Evolutionary conservation across 2,329 filamentous ascomycete species (phyloP), one percentile per base, ranked within the genome.

Genomic region (Trichoderma polysporum): DNA sequence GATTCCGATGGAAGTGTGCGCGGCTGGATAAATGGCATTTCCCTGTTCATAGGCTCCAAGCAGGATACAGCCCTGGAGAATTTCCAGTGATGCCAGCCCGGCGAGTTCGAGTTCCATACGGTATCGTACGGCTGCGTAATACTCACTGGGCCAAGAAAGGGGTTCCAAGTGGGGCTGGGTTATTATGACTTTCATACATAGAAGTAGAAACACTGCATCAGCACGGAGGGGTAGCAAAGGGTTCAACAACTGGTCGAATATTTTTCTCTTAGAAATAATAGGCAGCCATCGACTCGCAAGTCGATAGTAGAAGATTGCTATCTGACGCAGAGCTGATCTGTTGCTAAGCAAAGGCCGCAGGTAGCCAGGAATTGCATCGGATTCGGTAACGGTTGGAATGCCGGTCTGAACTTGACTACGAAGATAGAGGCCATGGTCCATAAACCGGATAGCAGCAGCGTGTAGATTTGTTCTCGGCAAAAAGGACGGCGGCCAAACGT

Each of bases 1-100:
- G 33, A 27, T 41, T 19, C 60, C 60, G 35, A 63, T 41, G 22
- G 60, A 63, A 37, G 35, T 49, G 19, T 63, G 45, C 22, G 60
- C 60, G 12, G 60, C 60, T 35, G 60, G 60, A 31, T 53, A 63
- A 31, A 63, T 63, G 45, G 60, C 60, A 53, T 63, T 33, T 19
- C 45, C 60, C 25, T 63, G 60, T 31, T 63, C 60, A 47, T 63
- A 63, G 2, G 33, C 60, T 27, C 41, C 60, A 27, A 63, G 39
- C 5, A 63, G n/a, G n/a, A 63, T 53, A 31, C 60, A 63, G 27
- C 60, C 60, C 35, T 63, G 60, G 19, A 63, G 47, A 19, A 63
- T 54, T 35, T 63, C 50, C 45, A 63, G 47, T 5, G 60, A 63
- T 22, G 39, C 47, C 25, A 52, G 29, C 45, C 60, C 60, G 15